Conservation (phyloP, 2,329 filamentous ascomycete species). For the Beauveria caledonica region DNA sequence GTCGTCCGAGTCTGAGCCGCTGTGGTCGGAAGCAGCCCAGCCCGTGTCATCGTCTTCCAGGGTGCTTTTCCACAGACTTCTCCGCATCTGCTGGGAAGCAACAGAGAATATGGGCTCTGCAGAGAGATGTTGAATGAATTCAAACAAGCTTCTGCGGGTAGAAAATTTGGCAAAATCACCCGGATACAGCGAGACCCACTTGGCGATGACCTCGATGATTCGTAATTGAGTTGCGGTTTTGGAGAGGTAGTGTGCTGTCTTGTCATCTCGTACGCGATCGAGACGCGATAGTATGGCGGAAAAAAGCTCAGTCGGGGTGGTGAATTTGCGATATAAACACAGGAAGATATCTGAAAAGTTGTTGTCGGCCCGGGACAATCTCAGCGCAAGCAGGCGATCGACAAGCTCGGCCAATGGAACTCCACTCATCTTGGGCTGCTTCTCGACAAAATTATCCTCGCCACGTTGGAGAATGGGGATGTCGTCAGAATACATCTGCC, state of each 20-base stretch:
- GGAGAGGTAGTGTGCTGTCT: conserved; percentile 59
- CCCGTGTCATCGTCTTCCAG: conserved; percentile 83
- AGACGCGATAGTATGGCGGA: conserved; percentile 70
- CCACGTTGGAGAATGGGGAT: conserved; percentile 58
- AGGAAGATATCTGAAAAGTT: conserved; percentile 88
- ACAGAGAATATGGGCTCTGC: conserved; percentile 74
- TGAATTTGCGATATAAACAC: conserved; percentile 90
- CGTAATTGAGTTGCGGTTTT: conserved; percentile 76
- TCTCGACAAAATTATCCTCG: conserved; percentile 51
- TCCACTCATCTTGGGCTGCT: conserved; percentile 42
- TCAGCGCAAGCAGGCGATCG: conserved; percentile 74
- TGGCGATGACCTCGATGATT: conserved; percentile 73
- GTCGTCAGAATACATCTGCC: conserved; percentile 57
- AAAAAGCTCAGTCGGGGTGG: conserved; percentile 70
- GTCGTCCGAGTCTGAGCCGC: conserved; percentile 26
- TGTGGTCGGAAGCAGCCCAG: conserved; percentile 78
- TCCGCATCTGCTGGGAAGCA: conserved; percentile 76
- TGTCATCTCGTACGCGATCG: conserved; percentile 60
- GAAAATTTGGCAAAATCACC: conserved; percentile 80
- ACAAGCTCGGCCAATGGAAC: conserved; percentile 65
- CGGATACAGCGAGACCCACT: conserved; percentile 85
- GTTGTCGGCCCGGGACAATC: conserved; percentile 76
- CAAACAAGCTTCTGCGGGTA: conserved; percentile 63
- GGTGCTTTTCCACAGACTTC: conserved; percentile 63
- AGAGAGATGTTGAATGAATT: conserved; percentile 68